Conservation (phyloP, 1,284 basidiomycete genomes). For the Cryptococcus sp. region DNA sequence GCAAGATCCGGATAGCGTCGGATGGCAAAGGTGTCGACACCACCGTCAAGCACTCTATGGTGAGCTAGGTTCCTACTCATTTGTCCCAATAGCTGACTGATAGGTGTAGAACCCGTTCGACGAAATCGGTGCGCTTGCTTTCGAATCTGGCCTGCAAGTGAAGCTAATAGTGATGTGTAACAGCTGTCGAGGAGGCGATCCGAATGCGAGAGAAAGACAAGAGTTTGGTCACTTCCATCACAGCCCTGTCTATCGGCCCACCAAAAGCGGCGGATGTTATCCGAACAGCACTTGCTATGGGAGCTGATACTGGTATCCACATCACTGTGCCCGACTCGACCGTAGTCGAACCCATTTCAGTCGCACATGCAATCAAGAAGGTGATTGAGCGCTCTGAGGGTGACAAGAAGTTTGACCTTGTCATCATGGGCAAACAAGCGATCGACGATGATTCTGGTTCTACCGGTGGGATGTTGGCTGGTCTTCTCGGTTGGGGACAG, state of each 20-base stretch:
- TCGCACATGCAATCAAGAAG: conserved; percentile 70
- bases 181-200: conserved; percentile 97
- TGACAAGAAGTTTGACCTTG: conserved; percentile 70
- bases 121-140: conserved; percentile 74
- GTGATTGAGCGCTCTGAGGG: conserved; percentile 63
- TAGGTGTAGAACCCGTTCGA: conserved; percentile 85
- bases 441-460: conserved; percentile 98
- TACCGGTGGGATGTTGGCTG: conserved; percentile 97
- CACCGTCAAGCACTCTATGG: conserved; percentile 97
- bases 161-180: conserved; percentile 2
- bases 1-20: conserved; percentile 91
- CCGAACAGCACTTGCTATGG: conserved; percentile 96
- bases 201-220: conserved; percentile 77
- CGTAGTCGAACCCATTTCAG: conserved; percentile 57
- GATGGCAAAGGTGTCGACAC: conserved; percentile 90
- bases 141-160: neutral
- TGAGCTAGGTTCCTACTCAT: conserved; percentile 54
- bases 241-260: conserved; percentile 89
- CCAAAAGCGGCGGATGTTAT: conserved; percentile 87
- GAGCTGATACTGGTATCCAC: conserved; percentile 91
- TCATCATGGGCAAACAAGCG: conserved; percentile 98
- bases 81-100: conserved; percentile 2
- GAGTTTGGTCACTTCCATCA: conserved; percentile 77
- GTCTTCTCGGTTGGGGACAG: conserved; percentile 88
- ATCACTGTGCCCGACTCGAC: conserved; percentile 85